Base-by-base conservation (phyloP, 768 basidiomycete genomes). In the Lentinula edodes region DNA sequence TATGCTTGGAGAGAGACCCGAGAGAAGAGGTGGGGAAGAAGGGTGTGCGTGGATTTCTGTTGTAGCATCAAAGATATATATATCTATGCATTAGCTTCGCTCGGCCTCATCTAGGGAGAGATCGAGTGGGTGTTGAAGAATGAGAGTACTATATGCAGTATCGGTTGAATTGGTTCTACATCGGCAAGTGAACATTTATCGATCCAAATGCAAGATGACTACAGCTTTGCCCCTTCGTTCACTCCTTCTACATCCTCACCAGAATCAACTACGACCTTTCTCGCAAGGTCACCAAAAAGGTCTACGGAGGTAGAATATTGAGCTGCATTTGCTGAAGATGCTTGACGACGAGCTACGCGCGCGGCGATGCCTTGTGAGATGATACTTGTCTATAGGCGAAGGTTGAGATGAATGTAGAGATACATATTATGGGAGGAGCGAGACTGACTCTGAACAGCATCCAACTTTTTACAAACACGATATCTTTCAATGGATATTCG, bases 291-390 rank as follows among this genome's bases (percentile, higher is more conserved):
- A 52, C 50, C 50, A 34, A 52, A 52, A 3, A 60, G 39, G 16
- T 52, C 50, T 15, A 52, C 51, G 16, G 39, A 50, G 23, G 66
- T 60, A 0, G 66, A 71, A 61, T 83, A 75, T 7, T 75, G 60
- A 46, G 71, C 75, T 6, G 94, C 94, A 46, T 78, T 76, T 71
- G 93, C 93, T 0, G 93, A 95, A 70, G 91, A 95, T 3, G 94
- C 93, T 72, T 97, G 94, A 18, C 91, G 84, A 28, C 88, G 80
- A 1, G 93, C 92, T 57, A 84, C 85, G 48, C 94, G 83, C 35
- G 94, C 94, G 1, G 94, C 91, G 64, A 97, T 94, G 3, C 94
- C 94, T 74, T 97, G 94, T 1, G 85, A 76, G 65, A 97, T 95
- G 62, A 96, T 81, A 0, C 91, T 81, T 28, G 90, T 73, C 90